phyloP scores from a whole-genome alignment of 2,329 filamentous ascomycete species.

The Aspergillus aculeatus region DNA sequence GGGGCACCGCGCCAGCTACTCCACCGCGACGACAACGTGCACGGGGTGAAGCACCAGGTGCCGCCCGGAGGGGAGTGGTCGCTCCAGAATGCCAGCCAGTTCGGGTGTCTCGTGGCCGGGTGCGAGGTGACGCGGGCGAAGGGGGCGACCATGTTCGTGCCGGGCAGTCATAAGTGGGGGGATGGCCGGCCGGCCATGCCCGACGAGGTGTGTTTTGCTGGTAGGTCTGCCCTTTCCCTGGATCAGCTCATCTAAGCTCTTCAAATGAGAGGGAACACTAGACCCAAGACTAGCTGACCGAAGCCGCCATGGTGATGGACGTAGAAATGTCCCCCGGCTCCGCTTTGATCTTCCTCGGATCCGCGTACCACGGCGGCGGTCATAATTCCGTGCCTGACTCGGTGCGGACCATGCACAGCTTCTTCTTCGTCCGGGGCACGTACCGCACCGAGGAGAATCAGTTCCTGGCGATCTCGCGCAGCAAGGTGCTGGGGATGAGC shows the following conservation, averaged over 20 bases:
- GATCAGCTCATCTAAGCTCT: background rate
- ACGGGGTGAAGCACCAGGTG: slow-evolving; percentile 25
- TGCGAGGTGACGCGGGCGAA: slow-evolving; percentile 28
- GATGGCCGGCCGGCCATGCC: slow-evolving; percentile 20
- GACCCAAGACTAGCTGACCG: background rate
- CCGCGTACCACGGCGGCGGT: slow-evolving; percentile 35
- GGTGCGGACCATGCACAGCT: slow-evolving; percentile 28
- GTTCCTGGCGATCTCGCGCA: slow-evolving; percentile 32
- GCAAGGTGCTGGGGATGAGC: slow-evolving; percentile 32
- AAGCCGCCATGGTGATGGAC: no score
- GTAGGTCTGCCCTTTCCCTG: slow-evolving; percentile 12
- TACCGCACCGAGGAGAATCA: slow-evolving; percentile 38
- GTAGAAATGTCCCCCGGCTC: slow-evolving; percentile 38
- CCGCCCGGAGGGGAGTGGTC: background rate
- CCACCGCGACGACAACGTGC: slow-evolving; percentile 35
- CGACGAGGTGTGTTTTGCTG: slow-evolving; percentile 37
- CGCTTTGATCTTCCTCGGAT: slow-evolving; percentile 37
- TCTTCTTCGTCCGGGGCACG: slow-evolving; percentile 33
- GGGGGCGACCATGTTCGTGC: slow-evolving; percentile 35
- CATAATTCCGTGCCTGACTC: slow-evolving; percentile 27
- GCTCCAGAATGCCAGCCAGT: slow-evolving; percentile 21
- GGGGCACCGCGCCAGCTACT: slow-evolving; percentile 31
- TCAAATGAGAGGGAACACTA: no score
- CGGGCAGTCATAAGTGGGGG: slow-evolving; percentile 34
- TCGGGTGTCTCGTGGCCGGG: slow-evolving; percentile 32